phyloP scores from a whole-genome alignment of 148 eudicot species.

The Salicornia ramosissima region DNA sequence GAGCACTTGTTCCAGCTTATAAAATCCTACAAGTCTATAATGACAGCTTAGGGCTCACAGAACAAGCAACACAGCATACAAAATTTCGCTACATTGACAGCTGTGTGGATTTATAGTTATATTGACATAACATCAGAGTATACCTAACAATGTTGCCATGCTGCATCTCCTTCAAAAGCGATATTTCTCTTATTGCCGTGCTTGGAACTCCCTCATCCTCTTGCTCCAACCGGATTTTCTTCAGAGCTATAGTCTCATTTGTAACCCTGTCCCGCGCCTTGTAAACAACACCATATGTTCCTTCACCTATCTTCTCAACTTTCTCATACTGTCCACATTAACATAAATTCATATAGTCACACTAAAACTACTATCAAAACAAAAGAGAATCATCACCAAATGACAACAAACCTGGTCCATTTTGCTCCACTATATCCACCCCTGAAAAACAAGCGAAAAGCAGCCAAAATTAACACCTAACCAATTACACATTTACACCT shows the following conservation, averaged over 20 bases:
- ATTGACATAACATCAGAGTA: neutral
- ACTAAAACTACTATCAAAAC: neutral
- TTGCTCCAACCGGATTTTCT: conserved; percentile 92
- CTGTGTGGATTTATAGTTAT: neutral
- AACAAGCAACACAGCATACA: neutral
- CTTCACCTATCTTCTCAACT: conserved; percentile 98
- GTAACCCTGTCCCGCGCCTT: conserved; percentile 80
- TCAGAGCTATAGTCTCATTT: conserved; percentile 86
- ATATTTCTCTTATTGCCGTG: conserved; percentile 94
- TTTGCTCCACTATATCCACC: neutral
- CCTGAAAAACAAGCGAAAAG: neutral
- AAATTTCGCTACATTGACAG: neutral
- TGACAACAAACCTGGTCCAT: conserved; percentile 27
- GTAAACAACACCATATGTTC: conserved; percentile 94
- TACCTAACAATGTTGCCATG: conserved; percentile 94
- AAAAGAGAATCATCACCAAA: neutral
- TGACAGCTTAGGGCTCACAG: neutral
- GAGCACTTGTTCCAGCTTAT: no score
- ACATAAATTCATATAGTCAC: neutral
- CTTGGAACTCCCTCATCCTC: conserved; percentile 99
- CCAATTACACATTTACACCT: no score
- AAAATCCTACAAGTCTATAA: no score
- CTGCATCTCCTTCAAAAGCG: conserved; percentile 96
- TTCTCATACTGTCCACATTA: conserved; percentile 66
- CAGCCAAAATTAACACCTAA: neutral